These are phyloP conservation scores for Mortierella antarctica DNA, from an alignment of 192 early-diverging fungal genomes.

Conservation along the genomic window DNA sequence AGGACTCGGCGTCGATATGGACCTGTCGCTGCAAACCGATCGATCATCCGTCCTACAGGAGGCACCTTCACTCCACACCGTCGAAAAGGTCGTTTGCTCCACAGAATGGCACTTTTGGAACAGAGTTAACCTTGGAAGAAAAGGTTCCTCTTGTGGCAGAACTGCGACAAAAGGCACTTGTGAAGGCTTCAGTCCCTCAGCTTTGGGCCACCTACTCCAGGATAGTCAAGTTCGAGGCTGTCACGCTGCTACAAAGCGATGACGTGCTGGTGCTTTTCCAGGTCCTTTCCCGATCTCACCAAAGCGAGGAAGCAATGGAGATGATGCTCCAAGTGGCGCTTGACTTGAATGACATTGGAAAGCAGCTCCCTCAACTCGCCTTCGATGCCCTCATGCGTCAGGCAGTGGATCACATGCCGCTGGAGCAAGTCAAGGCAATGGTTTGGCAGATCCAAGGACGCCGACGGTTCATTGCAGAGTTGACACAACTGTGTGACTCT, in stretches of 20 bases:
- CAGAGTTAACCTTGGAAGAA: constrained; percentile 1
- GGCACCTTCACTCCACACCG: no score
- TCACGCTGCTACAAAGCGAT: constrained; percentile 15
- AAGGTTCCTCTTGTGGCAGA: constrained; percentile 18
- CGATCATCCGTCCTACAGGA: neutral
- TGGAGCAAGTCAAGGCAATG: constrained; percentile 33
- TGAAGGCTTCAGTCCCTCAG: constrained; percentile 9
- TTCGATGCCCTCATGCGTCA: constrained; percentile 31
- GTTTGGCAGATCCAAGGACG: constrained; percentile 46
- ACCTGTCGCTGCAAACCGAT: neutral
- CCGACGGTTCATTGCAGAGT: constrained; percentile 39
- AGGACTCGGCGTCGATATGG: constrained; percentile 2
- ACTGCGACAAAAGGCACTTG: constrained; percentile 31
- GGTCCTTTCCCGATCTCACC: constrained; percentile 3
- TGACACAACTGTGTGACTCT: constrained; percentile 33
- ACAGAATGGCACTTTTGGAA: neutral
- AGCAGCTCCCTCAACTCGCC: constrained; percentile 43
- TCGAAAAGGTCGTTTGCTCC: constrained; percentile 17
- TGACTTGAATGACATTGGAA: constrained; percentile 38
- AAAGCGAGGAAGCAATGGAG: constrained; percentile 43
- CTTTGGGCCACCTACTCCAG: constrained; percentile 28
- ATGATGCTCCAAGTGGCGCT: constrained; percentile 48
- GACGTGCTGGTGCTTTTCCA: constrained; percentile 34
- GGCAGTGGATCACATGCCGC: constrained; percentile 24
- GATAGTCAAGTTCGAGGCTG: constrained; percentile 16